Evolutionary conservation across 805 yeast species (phyloP).

Genomic region (Zygosaccharomyces lentus): DNA sequence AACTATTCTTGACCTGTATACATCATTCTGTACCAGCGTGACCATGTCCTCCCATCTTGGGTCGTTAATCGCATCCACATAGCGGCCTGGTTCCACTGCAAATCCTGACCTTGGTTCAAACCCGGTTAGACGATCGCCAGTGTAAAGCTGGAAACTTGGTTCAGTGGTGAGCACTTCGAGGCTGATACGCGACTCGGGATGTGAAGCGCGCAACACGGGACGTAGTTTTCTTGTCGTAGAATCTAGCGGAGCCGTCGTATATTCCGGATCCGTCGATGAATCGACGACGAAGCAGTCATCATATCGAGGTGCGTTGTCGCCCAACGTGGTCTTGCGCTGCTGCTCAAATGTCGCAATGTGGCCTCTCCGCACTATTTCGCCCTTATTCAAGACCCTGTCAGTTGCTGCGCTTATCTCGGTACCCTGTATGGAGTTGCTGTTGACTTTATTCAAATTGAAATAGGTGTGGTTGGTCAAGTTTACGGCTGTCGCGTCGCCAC

Average conservation of each 20-base stretch:
- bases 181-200: constrained; percentile 42
- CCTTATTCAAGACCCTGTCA: constrained; percentile 47
- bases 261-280: constrained; percentile 15
- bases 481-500: constrained; percentile 44
- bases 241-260: constrained; percentile 38
- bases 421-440: constrained; percentile 34
- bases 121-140: constrained; percentile 49
- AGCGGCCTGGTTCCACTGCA: constrained; percentile 60
- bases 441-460: constrained; percentile 45
- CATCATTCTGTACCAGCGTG: constrained; percentile 44
- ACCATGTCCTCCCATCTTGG: constrained; percentile 49
- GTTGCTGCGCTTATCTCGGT: constrained; percentile 40
- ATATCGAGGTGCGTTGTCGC: constrained; percentile 33
- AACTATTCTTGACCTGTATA: constrained; percentile 45
- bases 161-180: constrained; percentile 52
- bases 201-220: constrained; percentile 41
- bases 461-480: constrained; percentile 62
- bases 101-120: constrained; percentile 46
- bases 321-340: constrained; percentile 28
- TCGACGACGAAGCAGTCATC: constrained; percentile 48
- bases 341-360: constrained; percentile 27
- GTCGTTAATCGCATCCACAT: constrained; percentile 48
- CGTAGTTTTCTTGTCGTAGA: constrained; percentile 40
- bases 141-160: constrained; percentile 62
- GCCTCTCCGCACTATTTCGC: constrained; percentile 27